A percentile compares a stretch with the other conserved stretches of the same genome.
phyloP scores from a whole-genome alignment of 2,329 filamentous ascomycete species.

The Colletotrichum musae region DNA sequence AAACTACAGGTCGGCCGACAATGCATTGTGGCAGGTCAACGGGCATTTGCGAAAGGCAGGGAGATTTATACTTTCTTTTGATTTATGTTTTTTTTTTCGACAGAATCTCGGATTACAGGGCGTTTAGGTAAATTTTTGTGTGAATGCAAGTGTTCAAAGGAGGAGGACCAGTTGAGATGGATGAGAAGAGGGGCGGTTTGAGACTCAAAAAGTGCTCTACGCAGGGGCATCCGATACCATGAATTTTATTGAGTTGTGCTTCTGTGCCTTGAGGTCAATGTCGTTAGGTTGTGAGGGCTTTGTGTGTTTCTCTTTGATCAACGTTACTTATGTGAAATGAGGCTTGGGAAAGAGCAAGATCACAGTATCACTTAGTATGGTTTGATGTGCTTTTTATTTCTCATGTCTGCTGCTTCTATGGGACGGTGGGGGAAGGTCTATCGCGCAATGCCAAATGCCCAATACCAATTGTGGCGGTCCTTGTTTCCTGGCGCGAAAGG shows the following conservation, averaged over 20 bases:
- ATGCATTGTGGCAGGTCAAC: conserved; percentile 10
- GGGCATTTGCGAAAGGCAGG: background rate
- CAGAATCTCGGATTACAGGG: background rate
- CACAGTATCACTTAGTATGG: conserved; percentile 4
- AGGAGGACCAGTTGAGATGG: background rate
- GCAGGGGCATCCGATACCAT: conserved; percentile 22
- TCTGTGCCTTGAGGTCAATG: background rate
- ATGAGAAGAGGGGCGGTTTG: background rate
- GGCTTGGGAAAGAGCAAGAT: background rate
- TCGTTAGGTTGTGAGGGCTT: too few relatives aligned
- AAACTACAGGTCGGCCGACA: conserved; percentile 13
- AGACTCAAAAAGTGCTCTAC: conserved; percentile 2
- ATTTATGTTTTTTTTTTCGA: background rate
- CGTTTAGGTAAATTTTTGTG: background rate
- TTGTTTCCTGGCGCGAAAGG: too few relatives aligned
- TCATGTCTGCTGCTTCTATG: background rate
- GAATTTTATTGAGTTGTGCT: background rate
- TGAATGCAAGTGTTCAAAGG: background rate
- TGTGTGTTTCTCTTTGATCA: too few relatives aligned
- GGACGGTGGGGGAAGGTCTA: conserved; percentile 9
- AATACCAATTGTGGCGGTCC: background rate
- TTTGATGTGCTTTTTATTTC: conserved; percentile 15
- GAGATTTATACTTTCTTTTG: background rate
- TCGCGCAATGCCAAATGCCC: conserved; percentile 34
- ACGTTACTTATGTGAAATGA: too few relatives aligned